These are phyloP conservation scores for Avicennia marina DNA, from an alignment of 257 asterid species.

Conservation along the genomic window DNA sequence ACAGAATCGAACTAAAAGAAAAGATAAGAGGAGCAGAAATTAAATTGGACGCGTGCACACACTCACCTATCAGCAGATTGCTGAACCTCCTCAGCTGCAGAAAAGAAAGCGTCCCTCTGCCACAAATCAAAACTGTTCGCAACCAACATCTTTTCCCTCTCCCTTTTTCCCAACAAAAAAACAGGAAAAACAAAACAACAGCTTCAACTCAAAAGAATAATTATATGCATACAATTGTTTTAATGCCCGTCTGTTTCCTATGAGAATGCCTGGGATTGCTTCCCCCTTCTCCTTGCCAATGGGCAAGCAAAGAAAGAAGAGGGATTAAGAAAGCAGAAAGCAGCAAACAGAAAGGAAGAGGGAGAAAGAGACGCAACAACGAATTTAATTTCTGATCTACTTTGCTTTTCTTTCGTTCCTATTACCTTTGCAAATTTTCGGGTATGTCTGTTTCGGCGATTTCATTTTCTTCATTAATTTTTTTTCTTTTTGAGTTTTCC, in stretches of 20 bases:
- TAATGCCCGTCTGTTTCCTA: neutral
- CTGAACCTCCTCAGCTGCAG: slow-evolving; percentile 96
- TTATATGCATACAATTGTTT: neutral
- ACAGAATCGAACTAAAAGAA: neutral
- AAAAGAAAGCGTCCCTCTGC: slow-evolving; percentile 82
- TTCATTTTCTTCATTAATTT: neutral
- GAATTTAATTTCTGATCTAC: no score
- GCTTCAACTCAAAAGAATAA: slow-evolving; percentile 10
- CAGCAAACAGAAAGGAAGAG: slow-evolving; percentile 16
- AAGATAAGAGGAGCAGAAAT: neutral
- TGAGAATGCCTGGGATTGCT: slow-evolving; percentile 22
- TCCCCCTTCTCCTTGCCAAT: slow-evolving; percentile 46
- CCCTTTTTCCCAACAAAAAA: slow-evolving; percentile 22
- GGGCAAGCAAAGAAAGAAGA: slow-evolving; percentile 53
- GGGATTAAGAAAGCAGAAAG: slow-evolving; percentile 31
- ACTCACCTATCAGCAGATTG: slow-evolving; percentile 79
- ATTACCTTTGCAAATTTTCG: slow-evolving; percentile 13
- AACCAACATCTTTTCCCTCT: slow-evolving; percentile 54
- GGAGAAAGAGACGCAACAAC: slow-evolving; percentile 35
- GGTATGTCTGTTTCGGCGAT: slow-evolving; percentile 9
- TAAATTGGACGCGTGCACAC: neutral
- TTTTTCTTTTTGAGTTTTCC: neutral
- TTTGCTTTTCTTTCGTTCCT: no score
- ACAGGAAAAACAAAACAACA: slow-evolving; percentile 19
- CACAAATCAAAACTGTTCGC: slow-evolving; percentile 82